Percentiles rank a stretch among this genome's conserved stretches.
These are phyloP conservation scores for Ramichloridium luteum DNA, from an alignment of 2,329 filamentous ascomycete species.

Conservation along the genomic window DNA sequence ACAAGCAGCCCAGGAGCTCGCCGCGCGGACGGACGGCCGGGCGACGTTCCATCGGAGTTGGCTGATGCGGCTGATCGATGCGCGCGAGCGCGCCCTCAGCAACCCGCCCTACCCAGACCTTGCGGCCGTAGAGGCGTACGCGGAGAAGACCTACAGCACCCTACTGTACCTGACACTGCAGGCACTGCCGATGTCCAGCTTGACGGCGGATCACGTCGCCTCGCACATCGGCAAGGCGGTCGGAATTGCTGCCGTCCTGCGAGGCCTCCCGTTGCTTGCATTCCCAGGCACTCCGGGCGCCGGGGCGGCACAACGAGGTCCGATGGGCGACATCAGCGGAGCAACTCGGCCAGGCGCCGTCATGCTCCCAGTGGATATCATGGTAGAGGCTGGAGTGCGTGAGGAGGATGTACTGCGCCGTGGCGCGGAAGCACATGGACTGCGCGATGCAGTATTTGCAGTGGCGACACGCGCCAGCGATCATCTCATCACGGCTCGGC, in stretches of 20 bases:
- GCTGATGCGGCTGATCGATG: slow-evolving; percentile 61
- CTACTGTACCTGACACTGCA: slow-evolving; percentile 81
- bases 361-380: slow-evolving; percentile 75
- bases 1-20: slow-evolving; percentile 51
- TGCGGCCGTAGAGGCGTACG: slow-evolving; percentile 68
- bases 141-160: slow-evolving; percentile 89
- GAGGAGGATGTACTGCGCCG: slow-evolving; percentile 83
- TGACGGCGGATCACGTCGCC: slow-evolving; percentile 83
- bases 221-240: slow-evolving; percentile 91
- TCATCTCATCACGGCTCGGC: slow-evolving; percentile 82
- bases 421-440: slow-evolving; percentile 63
- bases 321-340: slow-evolving; percentile 28
- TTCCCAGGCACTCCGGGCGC: slow-evolving; percentile 54
- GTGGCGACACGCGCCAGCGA: slow-evolving; percentile 92
- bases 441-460: slow-evolving; percentile 80
- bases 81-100: slow-evolving; percentile 69
- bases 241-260: slow-evolving; percentile 75
- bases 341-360: slow-evolving; percentile 49
- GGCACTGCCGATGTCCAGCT: slow-evolving; percentile 62
- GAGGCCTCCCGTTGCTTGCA: slow-evolving; percentile 78
- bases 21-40: slow-evolving; percentile 33
- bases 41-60: slow-evolving; percentile 42
- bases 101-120: slow-evolving; percentile 71
- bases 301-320: slow-evolving; percentile 37
- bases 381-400: slow-evolving; percentile 66